Conservation (phyloP, 345 rosid species). For the Tarenaya hassleriana region DNA sequence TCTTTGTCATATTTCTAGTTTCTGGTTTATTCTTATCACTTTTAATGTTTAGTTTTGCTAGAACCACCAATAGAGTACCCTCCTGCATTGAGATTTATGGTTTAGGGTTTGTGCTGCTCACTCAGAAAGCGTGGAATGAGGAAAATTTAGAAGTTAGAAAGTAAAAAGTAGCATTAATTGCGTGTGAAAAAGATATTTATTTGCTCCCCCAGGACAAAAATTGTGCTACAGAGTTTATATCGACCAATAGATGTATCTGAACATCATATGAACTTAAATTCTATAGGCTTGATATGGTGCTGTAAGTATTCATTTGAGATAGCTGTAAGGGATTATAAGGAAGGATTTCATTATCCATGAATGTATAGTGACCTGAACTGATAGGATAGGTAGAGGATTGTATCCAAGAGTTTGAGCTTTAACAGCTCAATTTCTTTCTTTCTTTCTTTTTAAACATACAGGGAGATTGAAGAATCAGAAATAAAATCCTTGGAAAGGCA, state of each 20-base stretch:
- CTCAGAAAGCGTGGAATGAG: not conserved
- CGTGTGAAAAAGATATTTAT: no score
- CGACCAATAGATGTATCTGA: not conserved
- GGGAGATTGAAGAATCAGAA: conserved; percentile 92
- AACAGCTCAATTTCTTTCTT: conserved; percentile 17
- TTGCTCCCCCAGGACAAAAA: no score
- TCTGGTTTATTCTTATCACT: no score
- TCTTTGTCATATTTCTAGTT: not conserved
- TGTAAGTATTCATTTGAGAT: not conserved
- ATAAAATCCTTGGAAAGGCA: conserved; percentile 88
- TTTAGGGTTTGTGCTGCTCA: no score
- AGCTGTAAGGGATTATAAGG: not conserved
- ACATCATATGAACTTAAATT: conserved; percentile 7
- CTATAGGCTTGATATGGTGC: conserved; percentile 3
- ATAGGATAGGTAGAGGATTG: not conserved
- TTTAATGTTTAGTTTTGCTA: no score
- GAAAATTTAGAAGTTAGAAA: not conserved
- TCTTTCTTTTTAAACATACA: conserved; percentile 23
- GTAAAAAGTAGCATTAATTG: not conserved
- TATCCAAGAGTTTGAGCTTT: conserved; percentile 4
- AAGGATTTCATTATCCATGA: conserved; percentile 12
- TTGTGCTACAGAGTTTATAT: not conserved
- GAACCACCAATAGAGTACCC: not conserved
- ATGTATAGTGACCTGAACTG: conserved; percentile 16
- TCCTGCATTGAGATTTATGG: not conserved